Evolutionary conservation across 495 filamentous ascomycete species (phyloP), one percentile per base, ranked within the genome.

Genomic region (Penicillium ochrochloron): DNA sequence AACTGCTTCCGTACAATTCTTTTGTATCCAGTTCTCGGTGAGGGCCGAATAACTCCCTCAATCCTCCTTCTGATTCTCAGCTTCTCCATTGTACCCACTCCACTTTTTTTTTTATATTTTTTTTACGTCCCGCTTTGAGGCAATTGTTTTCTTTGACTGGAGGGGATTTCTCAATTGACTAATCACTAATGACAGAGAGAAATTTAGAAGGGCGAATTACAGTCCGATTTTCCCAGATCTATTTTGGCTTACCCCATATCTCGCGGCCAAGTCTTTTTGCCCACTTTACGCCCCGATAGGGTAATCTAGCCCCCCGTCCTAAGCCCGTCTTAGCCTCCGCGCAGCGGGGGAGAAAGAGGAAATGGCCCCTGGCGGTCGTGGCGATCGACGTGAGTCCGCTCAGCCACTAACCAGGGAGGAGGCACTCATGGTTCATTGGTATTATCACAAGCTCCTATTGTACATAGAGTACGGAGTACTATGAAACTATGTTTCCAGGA

Each of bases 11-110:
- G 48, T 31, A 52, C 25, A 52, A 52, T n/a, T 52, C 48, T 52
- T 52, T 52, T 51, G 23, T 59, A 63, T 72, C 65, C 39, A 70
- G 67, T 60, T 72, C 65, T 62, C 70, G 70, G 70, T 72, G 70
- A 72, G 59, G 65, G 57, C 52, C 58, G 46, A 61, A 48, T 33
- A 53, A 52, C 21, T 48, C 54, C 60, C 61, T 60, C 60, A 27
- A 27, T 27, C 25, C 25, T 27, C 25, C 25, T 27, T 27, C 25
- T 27, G 25, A 27, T 61, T 11, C 66, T 33, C 5, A 33, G 2
- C 31, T 14, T 52, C 48, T 27, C 27, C 48, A 29, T 52, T 7
- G 23, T 21, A 33, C 25, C n/a, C 48, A 12, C 29, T 54, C 51
- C 51, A 54, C 51, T 54, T 54, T 31, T 23, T 46, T 17, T 6